Conservation (phyloP, 2,329 filamentous ascomycete species). For the Pestalotiopsis sp. region DNA sequence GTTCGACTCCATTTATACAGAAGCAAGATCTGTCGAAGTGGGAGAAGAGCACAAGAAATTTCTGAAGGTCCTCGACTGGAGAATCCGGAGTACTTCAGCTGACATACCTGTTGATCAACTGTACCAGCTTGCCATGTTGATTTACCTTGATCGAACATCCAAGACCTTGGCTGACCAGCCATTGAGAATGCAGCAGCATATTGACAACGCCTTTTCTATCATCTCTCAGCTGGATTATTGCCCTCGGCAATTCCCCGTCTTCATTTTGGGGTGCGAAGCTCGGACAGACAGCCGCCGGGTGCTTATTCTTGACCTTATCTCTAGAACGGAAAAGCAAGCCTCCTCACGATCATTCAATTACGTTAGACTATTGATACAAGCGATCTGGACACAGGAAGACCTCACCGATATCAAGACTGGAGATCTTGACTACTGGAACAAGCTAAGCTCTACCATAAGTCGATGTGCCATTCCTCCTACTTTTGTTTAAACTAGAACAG, state of each 20-base stretch:
- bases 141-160: constrained; percentile 31
- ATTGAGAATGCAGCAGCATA: constrained; percentile 15
- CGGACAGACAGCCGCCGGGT: constrained; percentile 26
- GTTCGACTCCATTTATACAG: constrained; percentile 18
- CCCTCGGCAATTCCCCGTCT: constrained; percentile 27
- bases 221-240: constrained; percentile 23
- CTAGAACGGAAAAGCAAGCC: constrained; percentile 21
- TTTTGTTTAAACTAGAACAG: not conserved
- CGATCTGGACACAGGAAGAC: constrained; percentile 38
- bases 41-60: constrained; percentile 21
- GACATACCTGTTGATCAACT: constrained; percentile 6
- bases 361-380: constrained; percentile 26
- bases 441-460: not conserved
- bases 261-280: constrained; percentile 30
- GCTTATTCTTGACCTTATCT: constrained; percentile 29
- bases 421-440: not conserved
- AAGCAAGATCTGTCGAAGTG: constrained; percentile 5
- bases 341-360: constrained; percentile 23
- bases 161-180: constrained; percentile 15
- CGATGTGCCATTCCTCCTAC: not conserved
- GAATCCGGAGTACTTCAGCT: constrained; percentile 22
- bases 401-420: constrained; percentile 18
- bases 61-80: constrained; percentile 29
- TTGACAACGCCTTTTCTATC: constrained; percentile 28
- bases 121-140: constrained; percentile 7